Evolutionary conservation across 2,329 filamentous ascomycete species (phyloP).

Genomic region (Karstenula rhodostoma): DNA sequence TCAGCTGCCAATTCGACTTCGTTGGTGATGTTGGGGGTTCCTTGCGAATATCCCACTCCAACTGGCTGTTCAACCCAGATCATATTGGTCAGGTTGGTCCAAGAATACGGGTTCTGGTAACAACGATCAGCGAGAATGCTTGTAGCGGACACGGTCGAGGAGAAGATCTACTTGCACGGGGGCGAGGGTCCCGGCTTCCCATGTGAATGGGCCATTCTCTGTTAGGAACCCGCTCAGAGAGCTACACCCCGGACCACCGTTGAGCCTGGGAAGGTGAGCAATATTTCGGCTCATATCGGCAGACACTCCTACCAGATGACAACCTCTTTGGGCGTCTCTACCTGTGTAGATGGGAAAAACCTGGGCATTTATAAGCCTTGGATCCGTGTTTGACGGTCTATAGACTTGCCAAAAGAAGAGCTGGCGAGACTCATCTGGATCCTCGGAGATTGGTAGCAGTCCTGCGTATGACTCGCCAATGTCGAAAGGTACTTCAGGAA

Average conservation of each 20-base stretch:
- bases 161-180: constrained; percentile 54
- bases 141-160: too few species aligned
- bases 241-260: constrained; percentile 51
- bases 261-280: constrained; percentile 36
- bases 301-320: constrained; percentile 58
- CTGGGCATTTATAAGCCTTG: constrained; percentile 32
- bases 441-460: constrained; percentile 63
- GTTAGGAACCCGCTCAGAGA: constrained; percentile 75
- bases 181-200: constrained; percentile 70
- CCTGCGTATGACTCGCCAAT: constrained; percentile 72
- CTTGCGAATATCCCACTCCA: constrained; percentile 55
- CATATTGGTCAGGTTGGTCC: constrained; percentile 60
- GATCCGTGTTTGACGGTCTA: neutral
- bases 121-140: too few species aligned
- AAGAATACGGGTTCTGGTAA: constrained; percentile 70
- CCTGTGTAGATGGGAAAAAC: constrained; percentile 69
- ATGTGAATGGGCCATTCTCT: constrained; percentile 72
- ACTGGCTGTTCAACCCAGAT: constrained; percentile 60
- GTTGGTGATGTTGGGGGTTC: constrained; percentile 55
- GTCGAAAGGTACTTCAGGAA: constrained; percentile 76
- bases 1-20: constrained; percentile 57
- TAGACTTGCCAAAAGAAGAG: constrained; percentile 64
- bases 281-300: neutral
- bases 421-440: constrained; percentile 59
- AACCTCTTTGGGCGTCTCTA: constrained; percentile 63